Base-by-base conservation (phyloP, 1,139 yeast species). In the Blastobotrys petasosporus region DNA sequence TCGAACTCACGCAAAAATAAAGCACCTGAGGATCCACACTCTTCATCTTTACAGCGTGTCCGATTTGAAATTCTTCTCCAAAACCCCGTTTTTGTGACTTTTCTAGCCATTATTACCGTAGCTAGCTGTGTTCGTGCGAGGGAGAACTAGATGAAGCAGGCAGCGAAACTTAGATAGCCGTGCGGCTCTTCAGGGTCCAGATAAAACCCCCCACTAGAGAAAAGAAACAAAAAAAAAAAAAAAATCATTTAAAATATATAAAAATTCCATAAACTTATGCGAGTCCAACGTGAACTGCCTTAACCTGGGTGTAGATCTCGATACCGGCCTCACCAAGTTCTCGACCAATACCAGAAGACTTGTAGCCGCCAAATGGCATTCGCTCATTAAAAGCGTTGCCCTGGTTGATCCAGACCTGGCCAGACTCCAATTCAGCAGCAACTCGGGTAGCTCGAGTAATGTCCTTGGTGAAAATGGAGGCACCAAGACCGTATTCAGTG, bases 331-430 rank as follows among this genome's bases (percentile, higher is more conserved):
- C 88, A 67, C 95, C 95, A 82, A 86, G 80, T 75, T 86, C 95
- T 72, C 94, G 83, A 63, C 95, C 95, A 65, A 84, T 79, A 70
- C 95, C 95, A 51, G 94, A 83, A 69, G 82, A 79, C 64, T 82
- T 82, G 77, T 71, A 85, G 56, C 95, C 95, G 63, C 95, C 95
- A 55, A 79, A 79, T 52, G 84, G 84, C 64, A 85, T 82, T 68
- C 77, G 75, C 58, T 77, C 78, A 69, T 85, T 85, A 81, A 85
- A 81, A 61, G 82, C 86, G 67, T 86, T 86, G 74, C 84, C 85
- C 54, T 94, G 74, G 74, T 79, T 79, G 62, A 84, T 74, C 85
- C 90, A 86, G 51, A 85, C 77, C 56, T 87, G 82, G 61, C 95
- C 95, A 30, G 94, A 80, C 57, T 77, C 77, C 49, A 85, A 63